These are phyloP conservation scores for Mollisia scopiformis DNA, from an alignment of 2,329 filamentous ascomycete genomes.

Conservation along the genomic window DNA sequence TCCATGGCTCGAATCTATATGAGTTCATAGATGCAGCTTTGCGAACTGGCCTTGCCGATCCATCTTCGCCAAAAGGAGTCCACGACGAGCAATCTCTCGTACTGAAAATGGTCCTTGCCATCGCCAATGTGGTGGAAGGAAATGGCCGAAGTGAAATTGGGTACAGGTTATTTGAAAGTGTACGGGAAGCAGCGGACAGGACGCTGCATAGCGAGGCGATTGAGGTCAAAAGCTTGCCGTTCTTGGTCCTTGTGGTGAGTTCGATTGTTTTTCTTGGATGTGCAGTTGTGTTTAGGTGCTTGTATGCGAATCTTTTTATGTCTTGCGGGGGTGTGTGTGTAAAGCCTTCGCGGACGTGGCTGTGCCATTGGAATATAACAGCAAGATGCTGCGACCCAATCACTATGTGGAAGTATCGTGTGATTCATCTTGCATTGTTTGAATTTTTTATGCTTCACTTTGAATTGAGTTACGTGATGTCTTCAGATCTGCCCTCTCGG, in stretches of 20 bases:
- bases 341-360: too few species aligned
- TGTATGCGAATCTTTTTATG: background rate
- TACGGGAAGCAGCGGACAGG: constrained; percentile 71
- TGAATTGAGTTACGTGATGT: background rate
- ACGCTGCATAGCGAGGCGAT: constrained; percentile 56
- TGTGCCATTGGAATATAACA: background rate
- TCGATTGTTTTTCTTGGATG: background rate
- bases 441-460: background rate
- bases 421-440: background rate
- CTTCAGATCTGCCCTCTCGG: background rate
- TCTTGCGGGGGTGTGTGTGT: too few species aligned
- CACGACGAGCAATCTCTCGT: constrained; percentile 68
- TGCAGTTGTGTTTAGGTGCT: background rate
- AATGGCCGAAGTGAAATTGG: constrained; percentile 79
- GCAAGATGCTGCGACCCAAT: background rate
- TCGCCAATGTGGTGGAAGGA: constrained; percentile 75
- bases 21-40: constrained; percentile 72
- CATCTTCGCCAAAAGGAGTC: constrained; percentile 43
- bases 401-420: background rate
- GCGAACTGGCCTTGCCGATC: constrained; percentile 59
- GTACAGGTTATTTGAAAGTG: constrained; percentile 73
- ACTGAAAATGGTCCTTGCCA: constrained; percentile 83
- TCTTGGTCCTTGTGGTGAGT: constrained; percentile 60
- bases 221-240: constrained; percentile 59
- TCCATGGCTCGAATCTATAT: constrained; percentile 70